Conservation (phyloP, 768 basidiomycete species). For the Mycena galericulata region DNA sequence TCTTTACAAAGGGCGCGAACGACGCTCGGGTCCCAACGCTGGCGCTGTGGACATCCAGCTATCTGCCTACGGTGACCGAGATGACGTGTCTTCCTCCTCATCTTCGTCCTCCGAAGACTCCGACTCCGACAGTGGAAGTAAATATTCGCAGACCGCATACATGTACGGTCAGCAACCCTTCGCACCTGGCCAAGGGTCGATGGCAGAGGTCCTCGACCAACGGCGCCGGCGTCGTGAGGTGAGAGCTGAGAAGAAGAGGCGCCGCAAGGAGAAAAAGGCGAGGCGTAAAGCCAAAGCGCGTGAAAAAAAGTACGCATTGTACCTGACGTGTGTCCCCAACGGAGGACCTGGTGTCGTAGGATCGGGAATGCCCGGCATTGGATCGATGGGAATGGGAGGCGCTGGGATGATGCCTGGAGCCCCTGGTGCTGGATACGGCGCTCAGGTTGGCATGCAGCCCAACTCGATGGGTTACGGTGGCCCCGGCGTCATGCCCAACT, state of each 20-base stretch:
- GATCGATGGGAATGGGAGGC: slow-evolving; percentile 24
- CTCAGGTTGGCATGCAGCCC: background rate
- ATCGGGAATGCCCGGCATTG: slow-evolving; percentile 29
- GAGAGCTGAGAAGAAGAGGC: slow-evolving; percentile 70
- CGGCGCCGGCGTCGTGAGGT: slow-evolving; percentile 65
- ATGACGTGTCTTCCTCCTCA: slow-evolving; percentile 51
- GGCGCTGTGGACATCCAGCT: slow-evolving; percentile 69
- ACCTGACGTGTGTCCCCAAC: slow-evolving; percentile 63
- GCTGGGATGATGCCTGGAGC: slow-evolving; percentile 20
- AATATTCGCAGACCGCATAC: slow-evolving; percentile 45
- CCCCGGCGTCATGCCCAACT: background rate
- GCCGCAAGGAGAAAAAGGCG: slow-evolving; percentile 73
- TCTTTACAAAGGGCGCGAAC: slow-evolving; percentile 83
- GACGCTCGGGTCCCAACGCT: slow-evolving; percentile 72
- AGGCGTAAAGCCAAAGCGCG: slow-evolving; percentile 68
- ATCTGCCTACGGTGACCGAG: slow-evolving; percentile 59
- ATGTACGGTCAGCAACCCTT: slow-evolving; percentile 53
- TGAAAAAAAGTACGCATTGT: slow-evolving; percentile 74
- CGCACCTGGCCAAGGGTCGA: slow-evolving; percentile 38
- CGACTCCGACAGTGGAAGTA: slow-evolving; percentile 56
- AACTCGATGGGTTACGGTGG: background rate
- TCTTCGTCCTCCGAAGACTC: slow-evolving; percentile 56
- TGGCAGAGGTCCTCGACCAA: slow-evolving; percentile 61
- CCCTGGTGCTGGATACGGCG: background rate
- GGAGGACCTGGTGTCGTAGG: slow-evolving; percentile 37